Evolutionary conservation across 2,329 filamentous ascomycete genomes (phyloP).

Genomic region (Penicillium sp.): DNA sequence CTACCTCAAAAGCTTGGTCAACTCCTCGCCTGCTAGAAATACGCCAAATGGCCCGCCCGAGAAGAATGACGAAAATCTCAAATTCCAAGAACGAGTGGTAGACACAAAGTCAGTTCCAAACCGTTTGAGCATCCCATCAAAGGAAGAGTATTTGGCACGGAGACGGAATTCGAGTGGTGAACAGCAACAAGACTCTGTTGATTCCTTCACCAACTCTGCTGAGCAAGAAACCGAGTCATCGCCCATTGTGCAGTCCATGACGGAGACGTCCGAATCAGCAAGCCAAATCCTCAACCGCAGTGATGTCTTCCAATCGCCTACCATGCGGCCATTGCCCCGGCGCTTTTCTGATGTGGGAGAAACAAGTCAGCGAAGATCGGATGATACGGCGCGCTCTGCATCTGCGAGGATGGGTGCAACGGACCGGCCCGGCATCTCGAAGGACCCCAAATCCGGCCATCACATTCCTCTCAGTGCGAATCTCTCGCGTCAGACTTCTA

Average conservation of each 20-base stretch:
- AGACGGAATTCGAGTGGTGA: slow-evolving; percentile 56
- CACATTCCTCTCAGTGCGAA: slow-evolving; percentile 1
- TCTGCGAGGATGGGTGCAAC: slow-evolving; percentile 23
- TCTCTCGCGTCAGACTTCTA: slow-evolving; percentile 19
- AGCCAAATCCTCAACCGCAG: slow-evolving; percentile 86
- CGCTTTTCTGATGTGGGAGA: slow-evolving; percentile 27
- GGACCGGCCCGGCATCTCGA: slow-evolving; percentile 9
- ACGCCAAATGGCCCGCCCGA: slow-evolving; percentile 29
- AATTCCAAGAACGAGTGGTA: slow-evolving; percentile 13
- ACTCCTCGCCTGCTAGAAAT: slow-evolving; percentile 53
- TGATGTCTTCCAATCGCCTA: slow-evolving; percentile 79
- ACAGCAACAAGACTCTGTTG: slow-evolving; percentile 58
- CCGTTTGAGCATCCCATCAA: slow-evolving; percentile 13
- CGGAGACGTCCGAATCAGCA: slow-evolving; percentile 71
- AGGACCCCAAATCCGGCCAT: slow-evolving; percentile 5
- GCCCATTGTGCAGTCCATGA: slow-evolving; percentile 60
- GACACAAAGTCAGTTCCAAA: slow-evolving; percentile 21
- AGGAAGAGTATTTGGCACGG: slow-evolving; percentile 18
- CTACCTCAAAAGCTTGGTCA: slow-evolving; percentile 66
- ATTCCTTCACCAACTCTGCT: slow-evolving; percentile 69
- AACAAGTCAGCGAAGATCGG: slow-evolving; percentile 28
- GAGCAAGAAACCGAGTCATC: slow-evolving; percentile 71
- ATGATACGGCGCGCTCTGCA: slow-evolving; percentile 32
- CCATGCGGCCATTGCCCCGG: slow-evolving; percentile 45
- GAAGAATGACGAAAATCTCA: slow-evolving; percentile 11